Conservation (phyloP, 2,329 filamentous ascomycete genomes). For the Magnaporthiopsis rhizophila region DNA sequence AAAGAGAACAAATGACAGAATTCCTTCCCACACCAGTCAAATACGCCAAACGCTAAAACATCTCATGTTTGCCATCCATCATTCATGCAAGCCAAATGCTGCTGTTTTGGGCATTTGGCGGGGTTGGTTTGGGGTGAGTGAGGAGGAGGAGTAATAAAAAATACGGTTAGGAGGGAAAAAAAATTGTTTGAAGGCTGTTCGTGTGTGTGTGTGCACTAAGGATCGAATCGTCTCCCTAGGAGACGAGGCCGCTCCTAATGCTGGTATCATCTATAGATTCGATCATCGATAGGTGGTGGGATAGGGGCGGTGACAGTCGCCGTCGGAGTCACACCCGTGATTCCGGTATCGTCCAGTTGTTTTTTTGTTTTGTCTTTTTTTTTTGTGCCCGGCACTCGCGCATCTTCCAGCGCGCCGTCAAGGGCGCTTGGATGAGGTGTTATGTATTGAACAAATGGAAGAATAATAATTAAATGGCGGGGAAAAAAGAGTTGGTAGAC, state of each 20-base stretch:
- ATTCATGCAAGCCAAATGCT: constrained; percentile 3
- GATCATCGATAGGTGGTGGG: neutral
- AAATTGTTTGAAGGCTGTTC: too few relatives aligned
- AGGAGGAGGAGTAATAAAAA: neutral
- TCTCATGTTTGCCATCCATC: constrained; percentile 7
- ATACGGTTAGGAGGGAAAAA: neutral
- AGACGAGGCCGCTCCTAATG: neutral
- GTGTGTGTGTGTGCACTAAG: neutral
- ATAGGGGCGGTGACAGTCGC: neutral
- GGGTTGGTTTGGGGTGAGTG: neutral
- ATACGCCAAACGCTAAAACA: constrained; percentile 5
- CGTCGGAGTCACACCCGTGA: neutral
- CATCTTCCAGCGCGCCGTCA: neutral
- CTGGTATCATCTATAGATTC: neutral
- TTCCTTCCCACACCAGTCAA: constrained; percentile 2
- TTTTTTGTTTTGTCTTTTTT: neutral
- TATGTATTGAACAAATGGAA: neutral
- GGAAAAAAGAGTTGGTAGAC: neutral
- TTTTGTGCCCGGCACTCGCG: neutral
- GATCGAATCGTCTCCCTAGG: neutral
- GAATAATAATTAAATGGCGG: neutral
- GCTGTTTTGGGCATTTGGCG: neutral
- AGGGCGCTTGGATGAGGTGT: neutral
- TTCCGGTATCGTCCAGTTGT: neutral
- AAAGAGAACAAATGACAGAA: neutral